A percentile compares a stretch with the other conserved stretches of the same genome.
These are phyloP conservation scores for Lachancea kluyveri DNA, from an alignment of 805 yeast genomes.

Conservation along the genomic window DNA sequence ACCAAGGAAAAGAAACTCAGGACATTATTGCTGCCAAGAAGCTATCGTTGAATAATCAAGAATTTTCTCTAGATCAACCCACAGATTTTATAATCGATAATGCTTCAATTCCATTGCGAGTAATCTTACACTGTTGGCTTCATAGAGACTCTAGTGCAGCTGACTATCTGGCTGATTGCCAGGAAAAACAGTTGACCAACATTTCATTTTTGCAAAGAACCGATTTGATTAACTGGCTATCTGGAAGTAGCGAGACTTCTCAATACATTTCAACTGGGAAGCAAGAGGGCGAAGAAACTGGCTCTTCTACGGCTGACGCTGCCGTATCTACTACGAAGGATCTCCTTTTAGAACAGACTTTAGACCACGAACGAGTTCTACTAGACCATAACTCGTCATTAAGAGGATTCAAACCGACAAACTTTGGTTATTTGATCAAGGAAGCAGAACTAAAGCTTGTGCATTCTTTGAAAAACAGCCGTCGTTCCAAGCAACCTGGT, in stretches of 20 bases:
- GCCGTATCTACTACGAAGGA: constrained; percentile 21
- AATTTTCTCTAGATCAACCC: constrained; percentile 35
- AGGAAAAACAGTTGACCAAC: constrained; percentile 54
- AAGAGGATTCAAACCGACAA: constrained; percentile 61
- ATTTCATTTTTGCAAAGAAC: constrained; percentile 80
- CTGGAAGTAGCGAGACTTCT: constrained; percentile 58
- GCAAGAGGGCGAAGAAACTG: constrained; percentile 2
- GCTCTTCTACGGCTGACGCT: neutral
- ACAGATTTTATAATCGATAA: constrained; percentile 54
- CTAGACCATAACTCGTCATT: constrained; percentile 55
- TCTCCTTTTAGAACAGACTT: constrained; percentile 25
- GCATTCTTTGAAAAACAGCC: constrained; percentile 39
- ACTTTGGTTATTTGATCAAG: constrained; percentile 60
- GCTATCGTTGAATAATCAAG: constrained; percentile 22
- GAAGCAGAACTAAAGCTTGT: constrained; percentile 59
- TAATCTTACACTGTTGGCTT: constrained; percentile 73
- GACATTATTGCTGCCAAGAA: constrained; percentile 34
- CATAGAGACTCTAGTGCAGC: constrained; percentile 69
- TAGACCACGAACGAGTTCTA: constrained; percentile 41
- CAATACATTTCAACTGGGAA: constrained; percentile 38
- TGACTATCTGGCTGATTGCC: constrained; percentile 73
- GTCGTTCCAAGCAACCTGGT: constrained; percentile 20
- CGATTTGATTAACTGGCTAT: constrained; percentile 76
- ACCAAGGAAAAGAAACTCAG: constrained; percentile 22
- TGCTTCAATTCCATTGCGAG: constrained; percentile 44